Conservation (phyloP, 2,329 filamentous ascomycete species). For the Macrophomina pseudophaseolina region DNA sequence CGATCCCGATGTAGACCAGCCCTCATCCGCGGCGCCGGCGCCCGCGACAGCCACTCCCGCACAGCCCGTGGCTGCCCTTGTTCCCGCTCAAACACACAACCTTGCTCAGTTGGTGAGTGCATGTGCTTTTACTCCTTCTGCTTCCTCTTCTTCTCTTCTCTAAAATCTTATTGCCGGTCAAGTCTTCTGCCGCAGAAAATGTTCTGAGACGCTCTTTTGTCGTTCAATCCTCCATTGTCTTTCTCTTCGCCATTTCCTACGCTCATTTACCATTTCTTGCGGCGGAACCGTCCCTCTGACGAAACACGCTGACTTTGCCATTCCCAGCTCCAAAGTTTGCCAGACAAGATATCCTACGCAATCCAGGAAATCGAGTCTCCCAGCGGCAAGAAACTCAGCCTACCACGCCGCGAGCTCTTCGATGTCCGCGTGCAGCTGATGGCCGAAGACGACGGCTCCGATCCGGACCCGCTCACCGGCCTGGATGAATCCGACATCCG, state of each 20-base stretch:
- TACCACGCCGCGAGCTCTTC: constrained; percentile 80
- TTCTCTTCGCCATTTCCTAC: neutral
- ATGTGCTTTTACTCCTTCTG: neutral
- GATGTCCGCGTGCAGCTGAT: constrained; percentile 82
- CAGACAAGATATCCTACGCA: constrained; percentile 75
- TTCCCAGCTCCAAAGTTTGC: constrained; percentile 61
- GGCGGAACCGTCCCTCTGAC: no score
- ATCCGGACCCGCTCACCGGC: constrained; percentile 53
- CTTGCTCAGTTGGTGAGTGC: constrained; percentile 54
- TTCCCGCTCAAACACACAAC: constrained; percentile 14
- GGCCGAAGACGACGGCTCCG: constrained; percentile 63
- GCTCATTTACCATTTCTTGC: neutral
- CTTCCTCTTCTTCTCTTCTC: neutral
- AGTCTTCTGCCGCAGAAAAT: no score
- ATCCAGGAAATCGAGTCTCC: constrained; percentile 66
- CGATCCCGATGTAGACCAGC: constrained; percentile 45
- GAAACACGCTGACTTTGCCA: neutral
- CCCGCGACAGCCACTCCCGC: neutral
- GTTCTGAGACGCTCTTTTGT: no score
- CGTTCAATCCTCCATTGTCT: neutral
- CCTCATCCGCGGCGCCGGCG: constrained; percentile 18
- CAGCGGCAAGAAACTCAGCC: constrained; percentile 56
- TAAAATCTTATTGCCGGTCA: no score
- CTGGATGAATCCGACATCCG: constrained; percentile 75
- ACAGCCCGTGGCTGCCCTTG: neutral